A percentile compares a stretch with the other conserved stretches of the same genome.
phyloP scores from a whole-genome alignment of 306 rosid species.

The Cucurbita argyrosperma region DNA sequence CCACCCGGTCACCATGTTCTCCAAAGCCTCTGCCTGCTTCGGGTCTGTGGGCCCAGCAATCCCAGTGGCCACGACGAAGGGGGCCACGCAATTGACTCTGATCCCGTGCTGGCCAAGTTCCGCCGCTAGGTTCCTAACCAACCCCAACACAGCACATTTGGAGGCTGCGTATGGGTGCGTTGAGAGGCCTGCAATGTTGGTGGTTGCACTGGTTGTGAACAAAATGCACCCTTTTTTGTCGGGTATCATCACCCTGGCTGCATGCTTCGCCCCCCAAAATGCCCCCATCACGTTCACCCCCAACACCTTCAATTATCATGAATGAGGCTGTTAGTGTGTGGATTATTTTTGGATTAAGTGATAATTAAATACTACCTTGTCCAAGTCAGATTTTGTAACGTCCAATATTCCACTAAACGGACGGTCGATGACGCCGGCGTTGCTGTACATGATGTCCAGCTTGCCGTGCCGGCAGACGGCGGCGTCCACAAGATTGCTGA shows the following conservation, averaged over 20 bases:
- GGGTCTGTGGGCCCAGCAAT: neutral
- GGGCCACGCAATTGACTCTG: conserved; percentile 18
- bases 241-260: conserved; percentile 17
- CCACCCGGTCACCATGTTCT: neutral
- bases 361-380: neutral
- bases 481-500: conserved; percentile 11
- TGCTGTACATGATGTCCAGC: conserved; percentile 24
- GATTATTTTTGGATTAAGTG: too few species aligned
- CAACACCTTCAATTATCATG: neutral
- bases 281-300: conserved; percentile 14
- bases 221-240: conserved; percentile 12
- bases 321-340: too few species aligned
- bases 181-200: conserved; percentile 11
- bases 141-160: conserved; percentile 7
- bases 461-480: conserved; percentile 2
- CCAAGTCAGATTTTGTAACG: conserved; percentile 7
- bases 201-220: conserved; percentile 13
- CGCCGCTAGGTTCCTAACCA: conserved; percentile 10
- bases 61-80: conserved; percentile 3
- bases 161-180: conserved; percentile 19
- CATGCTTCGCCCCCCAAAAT: conserved; percentile 21
- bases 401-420: conserved; percentile 4
- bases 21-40: neutral
- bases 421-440: conserved; percentile 21
- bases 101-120: conserved; percentile 15